Evolutionary conservation across 306 rosid genomes (phyloP).

Genomic region (Aeschynomene evenia): DNA sequence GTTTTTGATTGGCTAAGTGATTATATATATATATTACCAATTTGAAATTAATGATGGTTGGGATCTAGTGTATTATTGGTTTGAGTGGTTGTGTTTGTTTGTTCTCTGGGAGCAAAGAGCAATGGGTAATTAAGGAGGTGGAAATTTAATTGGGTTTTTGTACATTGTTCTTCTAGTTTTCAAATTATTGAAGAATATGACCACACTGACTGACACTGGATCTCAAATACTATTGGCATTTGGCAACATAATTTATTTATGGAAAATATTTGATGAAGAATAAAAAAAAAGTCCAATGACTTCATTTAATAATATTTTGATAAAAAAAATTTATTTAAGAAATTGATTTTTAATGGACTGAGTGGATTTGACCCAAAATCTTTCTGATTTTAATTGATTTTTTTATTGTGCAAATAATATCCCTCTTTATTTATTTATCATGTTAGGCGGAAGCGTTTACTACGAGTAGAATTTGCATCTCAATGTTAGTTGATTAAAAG

Average conservation of each 20-base stretch:
- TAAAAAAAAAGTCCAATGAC: no score
- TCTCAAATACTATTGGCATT: neutral
- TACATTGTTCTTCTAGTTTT: slow-evolving; percentile 16
- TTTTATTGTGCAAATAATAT: no score
- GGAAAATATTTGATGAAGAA: no score
- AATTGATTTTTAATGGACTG: no score
- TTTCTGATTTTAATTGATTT: no score
- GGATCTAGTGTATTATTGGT: slow-evolving; percentile 21
- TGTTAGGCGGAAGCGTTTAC: neutral
- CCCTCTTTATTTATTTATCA: no score
- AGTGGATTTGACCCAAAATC: no score
- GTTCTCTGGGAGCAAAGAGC: slow-evolving; percentile 23
- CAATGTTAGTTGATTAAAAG: neutral
- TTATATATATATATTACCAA: slow-evolving; percentile 19
- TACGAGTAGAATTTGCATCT: neutral
- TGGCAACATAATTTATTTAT: neutral
- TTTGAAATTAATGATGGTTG: slow-evolving; percentile 19
- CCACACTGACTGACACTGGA: neutral
- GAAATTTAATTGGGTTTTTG: neutral
- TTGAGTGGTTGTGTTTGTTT: neutral
- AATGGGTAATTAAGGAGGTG: neutral
- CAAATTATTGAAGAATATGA: slow-evolving; percentile 22
- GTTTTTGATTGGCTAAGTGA: slow-evolving; percentile 36
- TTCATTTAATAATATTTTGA: no score
- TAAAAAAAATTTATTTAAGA: no score